Evolutionary conservation across 495 filamentous ascomycete species (phyloP), one percentile per base, ranked within the genome.

Genomic region (Lasiosphaeria ovina): DNA sequence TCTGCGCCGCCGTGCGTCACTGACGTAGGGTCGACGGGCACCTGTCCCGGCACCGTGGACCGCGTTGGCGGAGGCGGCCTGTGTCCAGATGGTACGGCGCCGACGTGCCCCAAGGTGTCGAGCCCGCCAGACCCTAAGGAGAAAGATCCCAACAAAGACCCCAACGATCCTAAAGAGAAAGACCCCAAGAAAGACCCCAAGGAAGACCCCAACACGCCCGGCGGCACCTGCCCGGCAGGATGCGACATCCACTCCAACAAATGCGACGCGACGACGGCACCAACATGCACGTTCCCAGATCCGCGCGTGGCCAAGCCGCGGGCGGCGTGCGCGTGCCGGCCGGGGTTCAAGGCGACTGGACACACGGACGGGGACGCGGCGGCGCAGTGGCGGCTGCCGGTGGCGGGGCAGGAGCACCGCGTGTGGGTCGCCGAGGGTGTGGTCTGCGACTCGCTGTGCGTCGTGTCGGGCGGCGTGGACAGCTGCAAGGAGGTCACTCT

Each of bases 391-490:
- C n/a, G 48, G 24, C 48, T 51, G 48, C 48, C 48, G 3, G 31
- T 51, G 10, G 14, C 48, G 16, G 48, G 48, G 16, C 48, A 51
- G 48, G 48, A 51, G 31, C 48, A 51, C 24, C 48, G 48, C 31
- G 48, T 51, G 48, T 51, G 48, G 48, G 48, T 51, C 24, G 48
- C 48, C 16, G 48, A 51, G 48, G 5, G 31, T 16, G 48, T 51
- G n/a, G 48, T 17, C 14, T 51, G 48, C 24, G 48, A 51, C n/a
- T 16, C n/a, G 48, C n/a, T 51, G 48, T 51, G 48, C 31, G 48
- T 9, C n/a, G 31, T 51, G 9, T 51, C 48, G 9, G 24, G n/a
- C 4, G 48, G 48, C 5, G 48, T 51, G 48, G 48, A 51, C 4
- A 51, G 48, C 24, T 51, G 48, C 31, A 3, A 17, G 48, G 48